A percentile compares a stretch with the other conserved stretches of the same genome.
These are phyloP conservation scores for Fonsecaea nubica DNA, from an alignment of 2,329 filamentous ascomycete species.

Conservation along the genomic window DNA sequence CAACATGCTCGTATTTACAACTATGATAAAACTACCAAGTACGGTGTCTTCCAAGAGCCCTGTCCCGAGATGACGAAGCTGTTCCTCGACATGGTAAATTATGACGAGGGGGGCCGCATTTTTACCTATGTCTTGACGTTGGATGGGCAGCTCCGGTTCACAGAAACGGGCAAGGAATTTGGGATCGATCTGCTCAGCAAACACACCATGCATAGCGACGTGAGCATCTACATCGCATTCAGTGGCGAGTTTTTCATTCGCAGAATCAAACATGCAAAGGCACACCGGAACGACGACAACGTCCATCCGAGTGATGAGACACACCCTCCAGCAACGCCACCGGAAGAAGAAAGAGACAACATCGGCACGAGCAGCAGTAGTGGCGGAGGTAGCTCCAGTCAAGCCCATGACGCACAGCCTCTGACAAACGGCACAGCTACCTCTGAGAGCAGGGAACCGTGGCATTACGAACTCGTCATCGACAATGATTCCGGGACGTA, in stretches of 20 bases:
- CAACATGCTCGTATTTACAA: constrained; percentile 91
- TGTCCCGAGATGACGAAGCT: constrained; percentile 74
- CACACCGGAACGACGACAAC: constrained; percentile 39
- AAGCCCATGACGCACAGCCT: neutral
- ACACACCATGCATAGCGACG: constrained; percentile 96
- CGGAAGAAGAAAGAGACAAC: constrained; percentile 47
- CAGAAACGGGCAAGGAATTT: constrained; percentile 94
- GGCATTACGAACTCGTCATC: constrained; percentile 82
- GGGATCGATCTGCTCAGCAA: constrained; percentile 92
- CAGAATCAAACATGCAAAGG: constrained; percentile 62
- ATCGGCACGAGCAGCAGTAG: constrained; percentile 38
- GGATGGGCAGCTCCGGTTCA: constrained; percentile 86
- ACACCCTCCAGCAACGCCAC: constrained; percentile 54
- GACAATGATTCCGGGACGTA: constrained; percentile 97
- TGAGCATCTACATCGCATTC: constrained; percentile 87
- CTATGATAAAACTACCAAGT: constrained; percentile 76
- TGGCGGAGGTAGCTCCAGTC: constrained; percentile 3
- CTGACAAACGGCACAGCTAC: constrained; percentile 3
- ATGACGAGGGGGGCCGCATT: constrained; percentile 81
- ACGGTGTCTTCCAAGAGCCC: constrained; percentile 70
- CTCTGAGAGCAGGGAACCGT: constrained; percentile 54
- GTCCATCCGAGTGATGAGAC: constrained; percentile 49
- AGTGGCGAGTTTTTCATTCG: constrained; percentile 93
- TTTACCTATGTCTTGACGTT: constrained; percentile 93
- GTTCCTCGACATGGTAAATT: constrained; percentile 85